Evolutionary conservation across 2,329 filamentous ascomycete species (phyloP).

Genomic region (Sporothrix euskadiensis): DNA sequence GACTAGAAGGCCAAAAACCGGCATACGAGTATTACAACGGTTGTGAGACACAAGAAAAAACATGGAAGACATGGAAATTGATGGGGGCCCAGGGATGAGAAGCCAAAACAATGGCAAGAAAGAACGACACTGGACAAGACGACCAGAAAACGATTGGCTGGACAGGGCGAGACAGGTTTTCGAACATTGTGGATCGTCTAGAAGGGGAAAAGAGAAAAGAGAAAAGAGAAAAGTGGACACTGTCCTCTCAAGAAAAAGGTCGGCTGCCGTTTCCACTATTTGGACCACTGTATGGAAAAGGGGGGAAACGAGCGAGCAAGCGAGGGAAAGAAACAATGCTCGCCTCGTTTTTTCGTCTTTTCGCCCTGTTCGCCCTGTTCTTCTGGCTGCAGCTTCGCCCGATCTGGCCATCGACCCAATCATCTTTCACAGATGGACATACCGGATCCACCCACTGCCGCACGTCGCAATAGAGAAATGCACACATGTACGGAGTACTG

Average conservation of each 20-base stretch:
- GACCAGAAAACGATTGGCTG: neutral
- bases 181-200: conserved; percentile 13
- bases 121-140: neutral
- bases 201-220: neutral
- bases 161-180: conserved; percentile 22
- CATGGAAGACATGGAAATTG: neutral
- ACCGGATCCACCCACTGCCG: neutral
- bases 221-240: too few relatives aligned
- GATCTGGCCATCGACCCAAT: neutral
- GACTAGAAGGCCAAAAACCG: neutral
- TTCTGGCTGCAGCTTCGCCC: neutral
- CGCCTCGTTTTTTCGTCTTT: conserved; percentile 14
- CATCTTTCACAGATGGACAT: neutral
- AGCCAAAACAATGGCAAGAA: neutral
- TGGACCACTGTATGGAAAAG: conserved; percentile 1
- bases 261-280: conserved; percentile 11
- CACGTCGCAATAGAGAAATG: conserved; percentile 7
- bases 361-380: neutral
- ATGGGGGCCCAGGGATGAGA: conserved; percentile 1
- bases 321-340: neutral
- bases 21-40: neutral
- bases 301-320: neutral
- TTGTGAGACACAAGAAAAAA: neutral
- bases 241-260: neutral
- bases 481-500: neutral